Evolutionary conservation across 768 basidiomycete species (phyloP).

Genomic region (Suillus alpinus): DNA sequence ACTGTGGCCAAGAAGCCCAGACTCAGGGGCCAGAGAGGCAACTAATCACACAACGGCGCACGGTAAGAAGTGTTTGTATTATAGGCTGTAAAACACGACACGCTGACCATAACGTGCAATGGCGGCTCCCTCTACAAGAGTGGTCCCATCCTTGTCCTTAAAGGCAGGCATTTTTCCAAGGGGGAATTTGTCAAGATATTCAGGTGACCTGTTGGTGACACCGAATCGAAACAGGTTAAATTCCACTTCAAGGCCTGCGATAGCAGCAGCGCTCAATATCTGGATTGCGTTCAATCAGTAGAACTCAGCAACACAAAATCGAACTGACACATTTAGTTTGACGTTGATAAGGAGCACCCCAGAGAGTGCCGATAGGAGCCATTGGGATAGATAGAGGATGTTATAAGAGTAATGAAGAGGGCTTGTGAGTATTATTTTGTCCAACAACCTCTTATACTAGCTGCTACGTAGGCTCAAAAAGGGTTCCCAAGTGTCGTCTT

Average conservation of each 20-base stretch:
- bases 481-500: background rate
- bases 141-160: conserved; percentile 20
- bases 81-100: background rate
- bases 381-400: conserved; percentile 11
- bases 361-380: conserved; percentile 24
- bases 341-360: conserved; percentile 22
- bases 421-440: background rate
- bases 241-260: conserved; percentile 23
- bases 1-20: conserved; percentile 22
- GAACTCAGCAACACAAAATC: background rate
- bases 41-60: conserved; percentile 8
- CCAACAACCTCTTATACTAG: background rate
- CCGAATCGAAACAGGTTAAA: conserved; percentile 17
- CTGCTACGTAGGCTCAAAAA: background rate
- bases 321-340: conserved; percentile 27
- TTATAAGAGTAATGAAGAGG: background rate
- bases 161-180: conserved; percentile 27
- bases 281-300: conserved; percentile 4
- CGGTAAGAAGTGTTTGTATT: background rate
- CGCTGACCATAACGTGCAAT: conserved; percentile 28
- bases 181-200: conserved; percentile 27
- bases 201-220: conserved; percentile 22
- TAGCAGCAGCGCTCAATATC: conserved; percentile 23
- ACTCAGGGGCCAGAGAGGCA: conserved; percentile 22
- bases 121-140: conserved; percentile 24